phyloP scores from a whole-genome alignment of 2,329 filamentous ascomycete species.

The Pezicula radicicola region DNA sequence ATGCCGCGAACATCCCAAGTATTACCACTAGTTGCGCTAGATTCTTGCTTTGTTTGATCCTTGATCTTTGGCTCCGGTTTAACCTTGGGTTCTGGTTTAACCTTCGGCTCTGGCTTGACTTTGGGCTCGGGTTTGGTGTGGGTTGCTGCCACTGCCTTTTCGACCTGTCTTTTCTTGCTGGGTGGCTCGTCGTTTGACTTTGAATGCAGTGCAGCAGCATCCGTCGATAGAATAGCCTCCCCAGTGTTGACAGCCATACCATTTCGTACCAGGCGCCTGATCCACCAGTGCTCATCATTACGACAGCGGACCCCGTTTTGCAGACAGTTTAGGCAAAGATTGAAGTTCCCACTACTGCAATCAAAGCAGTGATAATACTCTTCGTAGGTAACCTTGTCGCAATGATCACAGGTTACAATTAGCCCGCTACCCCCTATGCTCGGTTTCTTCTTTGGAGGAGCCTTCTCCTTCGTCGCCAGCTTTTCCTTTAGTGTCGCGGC shows the following conservation, averaged over 20 bases:
- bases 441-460: neutral
- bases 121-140: neutral
- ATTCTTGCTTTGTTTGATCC: neutral
- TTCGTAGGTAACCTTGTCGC: neutral
- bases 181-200: neutral
- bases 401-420: neutral
- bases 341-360: neutral
- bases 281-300: neutral
- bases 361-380: neutral
- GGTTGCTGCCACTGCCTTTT: too few relatives aligned
- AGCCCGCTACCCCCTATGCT: neutral
- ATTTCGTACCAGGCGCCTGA: neutral
- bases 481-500: constrained; percentile 1
- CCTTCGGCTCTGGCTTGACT: neutral
- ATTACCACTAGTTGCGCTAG: neutral
- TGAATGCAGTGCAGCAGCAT: neutral
- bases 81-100: neutral
- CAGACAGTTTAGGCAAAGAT: neutral
- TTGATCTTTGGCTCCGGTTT: neutral
- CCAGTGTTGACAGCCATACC: neutral
- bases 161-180: too few relatives aligned
- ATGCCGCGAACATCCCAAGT: constrained; percentile 11
- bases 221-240: neutral
- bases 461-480: neutral
- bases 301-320: neutral